Evolutionary conservation across 768 basidiomycete species (phyloP), one percentile per base, ranked within the genome.

Genomic region (Tephrocybe sp.): DNA sequence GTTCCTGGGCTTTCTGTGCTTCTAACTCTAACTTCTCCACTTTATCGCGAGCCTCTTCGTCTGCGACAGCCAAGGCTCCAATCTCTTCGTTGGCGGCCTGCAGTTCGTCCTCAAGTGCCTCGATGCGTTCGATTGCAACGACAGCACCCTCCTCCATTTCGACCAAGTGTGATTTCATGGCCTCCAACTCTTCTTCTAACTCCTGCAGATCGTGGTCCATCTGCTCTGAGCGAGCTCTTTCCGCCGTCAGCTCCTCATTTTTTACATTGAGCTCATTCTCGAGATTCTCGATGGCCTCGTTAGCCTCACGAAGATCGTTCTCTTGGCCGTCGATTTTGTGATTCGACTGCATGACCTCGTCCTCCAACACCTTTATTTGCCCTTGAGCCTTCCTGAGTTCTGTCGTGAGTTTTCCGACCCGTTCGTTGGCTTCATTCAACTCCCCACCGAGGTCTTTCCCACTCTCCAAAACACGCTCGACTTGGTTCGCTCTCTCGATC

Each of bases 391-490:
- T 79, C 58, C 79, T 76, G 36, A 91, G 66, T 45, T 89, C 84
- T 12, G 73, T 72, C 61, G 79, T 78, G 38, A 85, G 68, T 45
- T 76, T 69, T 25, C 69, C 77, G 32, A 86, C 69, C 17, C 78
- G 77, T 49, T 83, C 76, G 53, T 89, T 86, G 17, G 85, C 86
- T 34, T 83, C 81, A 52, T 75, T 78, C 50, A 90, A 61, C 45
- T 85, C 85, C 0, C 79, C 79, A 1, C 87, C 89, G 1, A 90
- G 73, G 40, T 90, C 90, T 55, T 78, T 77, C 32, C 79, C 85
- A 47, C 71, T 79, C 63, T 83, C 85, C 45, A 90, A 68, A 11
- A 80, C 77, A 23, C 65, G 70, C 58, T 90, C 88, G 0, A 85
- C 86, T 59, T 85, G 85, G 54, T 74, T 73, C 0, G 81, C 83